A percentile compares a stretch with the other conserved stretches of the same genome.
Conservation (phyloP, 306 rosid species). For the Begonia loranthoides region DNA sequence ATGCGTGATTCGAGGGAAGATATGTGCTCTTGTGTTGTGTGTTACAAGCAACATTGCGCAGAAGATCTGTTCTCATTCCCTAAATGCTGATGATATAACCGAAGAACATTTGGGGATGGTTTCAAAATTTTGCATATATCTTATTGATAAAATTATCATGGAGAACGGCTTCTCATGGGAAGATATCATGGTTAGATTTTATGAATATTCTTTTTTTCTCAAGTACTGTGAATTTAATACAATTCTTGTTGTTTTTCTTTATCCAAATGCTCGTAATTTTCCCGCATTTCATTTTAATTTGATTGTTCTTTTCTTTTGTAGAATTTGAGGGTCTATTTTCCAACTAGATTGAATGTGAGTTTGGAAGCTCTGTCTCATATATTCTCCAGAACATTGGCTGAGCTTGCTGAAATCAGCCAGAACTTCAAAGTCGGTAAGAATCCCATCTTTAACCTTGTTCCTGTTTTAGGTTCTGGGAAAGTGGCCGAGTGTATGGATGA, state of each 20-base stretch:
- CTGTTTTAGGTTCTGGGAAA: constrained; percentile 63
- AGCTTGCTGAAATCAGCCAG: constrained; percentile 34
- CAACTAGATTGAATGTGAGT: constrained; percentile 35
- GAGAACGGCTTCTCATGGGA: constrained; percentile 56
- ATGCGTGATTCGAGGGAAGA: constrained; percentile 47
- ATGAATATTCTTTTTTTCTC: constrained; percentile 4
- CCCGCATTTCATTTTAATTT: background rate
- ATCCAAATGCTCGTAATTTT: background rate
- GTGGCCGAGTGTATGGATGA: constrained; percentile 51
- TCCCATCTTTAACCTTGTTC: constrained; percentile 76
- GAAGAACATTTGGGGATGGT: constrained; percentile 40
- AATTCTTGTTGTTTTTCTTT: background rate
- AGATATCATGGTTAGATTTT: constrained; percentile 51
- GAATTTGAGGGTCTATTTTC: constrained; percentile 71
- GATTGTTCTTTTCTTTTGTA: constrained; percentile 24
- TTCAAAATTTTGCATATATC: constrained; percentile 59
- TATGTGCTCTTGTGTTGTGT: constrained; percentile 47
- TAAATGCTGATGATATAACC: constrained; percentile 17
- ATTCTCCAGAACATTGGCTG: constrained; percentile 40
- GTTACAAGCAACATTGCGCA: constrained; percentile 39
- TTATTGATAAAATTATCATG: constrained; percentile 41
- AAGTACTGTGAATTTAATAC: background rate
- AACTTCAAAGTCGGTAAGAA: constrained; percentile 23
- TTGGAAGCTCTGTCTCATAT: constrained; percentile 31
- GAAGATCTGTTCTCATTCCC: constrained; percentile 35